Base-by-base conservation (phyloP, 495 filamentous ascomycete genomes). In the Chlorociboria aeruginascens region DNA sequence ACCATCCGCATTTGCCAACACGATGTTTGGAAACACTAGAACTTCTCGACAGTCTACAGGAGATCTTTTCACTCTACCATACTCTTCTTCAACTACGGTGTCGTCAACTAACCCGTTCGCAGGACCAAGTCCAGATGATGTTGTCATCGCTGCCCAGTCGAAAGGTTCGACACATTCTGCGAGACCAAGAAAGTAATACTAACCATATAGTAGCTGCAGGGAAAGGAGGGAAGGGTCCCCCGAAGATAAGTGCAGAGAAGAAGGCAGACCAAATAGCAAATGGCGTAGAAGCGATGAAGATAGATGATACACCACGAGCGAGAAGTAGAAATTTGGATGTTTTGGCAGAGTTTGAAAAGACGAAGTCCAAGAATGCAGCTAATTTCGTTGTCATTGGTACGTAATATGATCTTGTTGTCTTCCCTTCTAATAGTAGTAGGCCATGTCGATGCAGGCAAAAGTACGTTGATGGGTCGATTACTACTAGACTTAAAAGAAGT, bases 381-480 rank as follows among this genome's bases (percentile, higher is more conserved):
- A 96, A 87, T 57, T 97, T 98, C 67, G 89, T 96, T 10, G 92
- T 98, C 6, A 90, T 98, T 57, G 89, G 85, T 89, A 62, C 52
- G 74, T 11, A 11, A n/a, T 40, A 7, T 10, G 6, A 31, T n/a
- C 13, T 10, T 7, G 12, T 13, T 8, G 25, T 34, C 12, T 39
- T 44, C 25, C 38, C 32, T 32, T 29, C 40, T 44, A 43, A 47
- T 14, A 12, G 44, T 36, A 8, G 32, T 56, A 89, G 88, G 92
- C 32, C 92, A 98, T 65, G 92, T 98, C 39, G 92, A 98, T 65
- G 88, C 90, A 37, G 92, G 92, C 29, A 98, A 98, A 66, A 95
- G 88, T 65, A 98, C 92, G 12, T 70, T 98, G 13, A 97, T 97
- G 93, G 92, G 92, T 8, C 78, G 92, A 12, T 66, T 98, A n/a